Percentiles rank a stretch among this genome's conserved stretches.
These are phyloP conservation scores for Chaetomiaceae sp. DNA, from an alignment of 2,329 filamentous ascomycete species.

Conservation along the genomic window DNA sequence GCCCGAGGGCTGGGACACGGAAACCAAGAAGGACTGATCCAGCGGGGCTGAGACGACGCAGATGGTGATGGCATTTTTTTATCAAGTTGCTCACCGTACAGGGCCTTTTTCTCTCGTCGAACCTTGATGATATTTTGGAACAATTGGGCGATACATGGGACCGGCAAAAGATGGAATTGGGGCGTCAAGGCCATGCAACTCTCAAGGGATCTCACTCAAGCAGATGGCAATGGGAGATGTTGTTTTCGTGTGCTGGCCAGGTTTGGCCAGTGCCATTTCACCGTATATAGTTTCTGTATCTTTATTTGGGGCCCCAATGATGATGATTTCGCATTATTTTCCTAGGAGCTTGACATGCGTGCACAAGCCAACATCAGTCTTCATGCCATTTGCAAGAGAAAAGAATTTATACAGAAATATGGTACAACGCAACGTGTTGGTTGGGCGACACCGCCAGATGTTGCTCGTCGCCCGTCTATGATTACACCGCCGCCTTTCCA, in stretches of 20 bases:
- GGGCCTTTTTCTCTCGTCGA: neutral
- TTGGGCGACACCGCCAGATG: neutral
- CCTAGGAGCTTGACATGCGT: too few relatives aligned
- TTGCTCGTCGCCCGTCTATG: neutral
- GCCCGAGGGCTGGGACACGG: constrained; percentile 77
- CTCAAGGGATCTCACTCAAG: too few relatives aligned
- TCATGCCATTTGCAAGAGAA: too few relatives aligned
- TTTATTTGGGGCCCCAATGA: neutral
- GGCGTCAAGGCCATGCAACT: too few relatives aligned
- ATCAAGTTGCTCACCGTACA: neutral
- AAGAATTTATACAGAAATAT: constrained; percentile 13
- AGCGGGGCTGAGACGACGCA: neutral
- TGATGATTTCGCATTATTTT: neutral
- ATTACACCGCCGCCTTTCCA: neutral
- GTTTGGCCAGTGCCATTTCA: neutral
- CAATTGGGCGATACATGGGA: neutral
- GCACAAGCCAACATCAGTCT: too few relatives aligned
- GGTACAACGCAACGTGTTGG: constrained; percentile 10
- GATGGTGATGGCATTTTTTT: neutral
- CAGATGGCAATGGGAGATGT: too few relatives aligned
- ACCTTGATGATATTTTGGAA: neutral
- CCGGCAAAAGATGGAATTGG: neutral
- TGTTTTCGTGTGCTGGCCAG: neutral
- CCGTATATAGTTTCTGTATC: constrained; percentile 8
- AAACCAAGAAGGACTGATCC: constrained; percentile 36